Percentiles rank a stretch among this genome's conserved stretches.
Evolutionary conservation across 148 eudicot species (phyloP).

Genomic region (Pouteria glomerata): DNA sequence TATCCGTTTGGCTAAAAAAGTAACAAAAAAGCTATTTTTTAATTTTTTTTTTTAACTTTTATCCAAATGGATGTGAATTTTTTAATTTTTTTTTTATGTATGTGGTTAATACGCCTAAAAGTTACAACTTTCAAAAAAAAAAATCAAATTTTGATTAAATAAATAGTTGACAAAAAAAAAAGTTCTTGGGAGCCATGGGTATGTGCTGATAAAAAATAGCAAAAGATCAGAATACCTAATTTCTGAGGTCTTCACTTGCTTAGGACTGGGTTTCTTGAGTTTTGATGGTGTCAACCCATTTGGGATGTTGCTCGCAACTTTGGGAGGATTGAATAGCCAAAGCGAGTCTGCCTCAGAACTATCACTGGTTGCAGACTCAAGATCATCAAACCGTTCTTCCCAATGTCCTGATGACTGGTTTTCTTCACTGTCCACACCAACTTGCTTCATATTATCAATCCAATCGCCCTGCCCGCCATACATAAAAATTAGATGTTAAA

Average conservation of each 20-base stretch:
- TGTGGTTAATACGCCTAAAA: too few species aligned
- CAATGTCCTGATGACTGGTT: conserved; percentile 18
- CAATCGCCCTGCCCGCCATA: conserved; percentile 49
- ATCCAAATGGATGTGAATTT: too few species aligned
- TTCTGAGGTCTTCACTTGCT: conserved; percentile 45
- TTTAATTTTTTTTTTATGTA: too few species aligned
- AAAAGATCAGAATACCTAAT: conserved; percentile 31
- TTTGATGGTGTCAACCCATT: conserved; percentile 44
- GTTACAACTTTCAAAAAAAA: not conserved
- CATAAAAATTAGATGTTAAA: conserved; percentile 24
- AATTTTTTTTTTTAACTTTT: too few species aligned
- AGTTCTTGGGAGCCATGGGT: not conserved
- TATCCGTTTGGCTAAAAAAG: too few species aligned
- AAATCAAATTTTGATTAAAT: not conserved
- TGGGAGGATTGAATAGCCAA: conserved; percentile 31
- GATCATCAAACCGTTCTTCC: conserved; percentile 48
- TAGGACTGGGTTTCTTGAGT: conserved; percentile 40
- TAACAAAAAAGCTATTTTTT: too few species aligned
- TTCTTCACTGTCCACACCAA: conserved; percentile 23
- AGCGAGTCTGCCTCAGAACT: conserved; percentile 63
- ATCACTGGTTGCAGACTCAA: conserved; percentile 64
- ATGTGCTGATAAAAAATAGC: not conserved
- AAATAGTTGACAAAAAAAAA: not conserved
- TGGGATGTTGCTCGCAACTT: conserved; percentile 37
- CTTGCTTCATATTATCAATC: conserved; percentile 43